A percentile compares a stretch with the other conserved stretches of the same genome.
Evolutionary conservation across 768 basidiomycete species (phyloP).

Genomic region (Jaapia argillacea): DNA sequence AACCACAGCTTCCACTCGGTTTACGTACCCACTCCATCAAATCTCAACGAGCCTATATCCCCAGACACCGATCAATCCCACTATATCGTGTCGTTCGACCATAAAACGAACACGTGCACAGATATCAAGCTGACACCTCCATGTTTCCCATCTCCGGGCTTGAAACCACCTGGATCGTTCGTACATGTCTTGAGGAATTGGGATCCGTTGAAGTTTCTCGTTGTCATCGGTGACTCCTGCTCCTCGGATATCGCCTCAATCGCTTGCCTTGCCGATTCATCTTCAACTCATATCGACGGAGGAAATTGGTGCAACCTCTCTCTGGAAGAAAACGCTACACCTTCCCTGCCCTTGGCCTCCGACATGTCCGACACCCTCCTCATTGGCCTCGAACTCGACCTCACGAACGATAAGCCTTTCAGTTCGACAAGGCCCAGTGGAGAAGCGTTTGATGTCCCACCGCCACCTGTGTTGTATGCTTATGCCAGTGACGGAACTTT

Average conservation of each 20-base stretch:
- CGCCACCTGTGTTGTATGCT: conserved; percentile 59
- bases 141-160: conserved; percentile 32
- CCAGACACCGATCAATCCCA: conserved; percentile 33
- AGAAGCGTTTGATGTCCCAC: conserved; percentile 30
- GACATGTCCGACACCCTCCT: conserved; percentile 63
- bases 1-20: conserved; percentile 59
- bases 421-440: conserved; percentile 28
- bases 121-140: conserved; percentile 30
- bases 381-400: conserved; percentile 52
- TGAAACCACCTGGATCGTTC: conserved; percentile 36
- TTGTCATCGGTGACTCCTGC: conserved; percentile 39
- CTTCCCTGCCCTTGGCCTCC: conserved; percentile 59
- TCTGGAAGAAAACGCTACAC: conserved; percentile 38
- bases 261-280: conserved; percentile 19
- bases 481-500: conserved; percentile 76
- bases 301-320: conserved; percentile 35
- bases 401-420: conserved; percentile 39
- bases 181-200: conserved; percentile 28
- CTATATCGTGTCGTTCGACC: conserved; percentile 29
- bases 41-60: conserved; percentile 20
- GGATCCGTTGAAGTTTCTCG: conserved; percentile 31
- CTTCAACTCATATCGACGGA: conserved; percentile 6
- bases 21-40: conserved; percentile 41
- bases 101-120: conserved; percentile 26
- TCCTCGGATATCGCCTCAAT: conserved; percentile 41